A percentile compares a stretch with the other conserved stretches of the same genome.
phyloP scores from a whole-genome alignment of 164 flowering plant species.

The Euptelea pleiosperma region DNA sequence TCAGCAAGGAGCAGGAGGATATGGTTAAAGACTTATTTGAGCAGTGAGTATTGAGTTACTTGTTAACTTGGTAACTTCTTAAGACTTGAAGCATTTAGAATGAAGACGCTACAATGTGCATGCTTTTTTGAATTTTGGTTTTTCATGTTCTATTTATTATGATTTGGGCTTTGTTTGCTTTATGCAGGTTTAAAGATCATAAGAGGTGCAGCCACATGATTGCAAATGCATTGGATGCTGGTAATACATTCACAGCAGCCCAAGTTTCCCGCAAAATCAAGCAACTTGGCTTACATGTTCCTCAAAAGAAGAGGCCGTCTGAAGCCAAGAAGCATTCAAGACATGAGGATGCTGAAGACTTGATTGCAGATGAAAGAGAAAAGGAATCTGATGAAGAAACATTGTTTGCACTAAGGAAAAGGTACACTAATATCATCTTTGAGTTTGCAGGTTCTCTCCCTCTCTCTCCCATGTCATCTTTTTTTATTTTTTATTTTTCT shows the following conservation, averaged over 20 bases:
- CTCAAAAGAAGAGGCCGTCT: slow-evolving; percentile 33
- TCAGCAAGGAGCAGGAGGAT: slow-evolving; percentile 64
- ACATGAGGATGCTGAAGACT: slow-evolving; percentile 32
- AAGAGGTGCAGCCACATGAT: slow-evolving; percentile 78
- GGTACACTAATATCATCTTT: slow-evolving; percentile 20
- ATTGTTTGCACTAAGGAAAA: slow-evolving; percentile 40
- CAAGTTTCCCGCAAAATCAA: slow-evolving; percentile 75
- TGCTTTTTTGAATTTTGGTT: not conserved
- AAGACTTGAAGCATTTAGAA: not conserved
- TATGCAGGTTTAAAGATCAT: slow-evolving; percentile 71
- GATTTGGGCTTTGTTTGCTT: slow-evolving; percentile 10
- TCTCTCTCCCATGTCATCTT: too few species aligned
- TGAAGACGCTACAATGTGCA: not conserved
- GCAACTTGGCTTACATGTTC: slow-evolving; percentile 66
- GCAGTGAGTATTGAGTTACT: slow-evolving; percentile 49
- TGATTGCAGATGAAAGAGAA: slow-evolving; percentile 20
- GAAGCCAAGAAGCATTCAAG: slow-evolving; percentile 23
- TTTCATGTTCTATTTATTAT: slow-evolving; percentile 1
- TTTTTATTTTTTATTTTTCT: too few species aligned
- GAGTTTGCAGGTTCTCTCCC: too few species aligned
- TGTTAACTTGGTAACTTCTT: slow-evolving; percentile 2
- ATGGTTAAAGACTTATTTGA: slow-evolving; percentile 63
- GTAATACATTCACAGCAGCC: slow-evolving; percentile 49
- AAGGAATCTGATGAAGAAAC: slow-evolving; percentile 61
- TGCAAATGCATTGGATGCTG: slow-evolving; percentile 70